These are phyloP conservation scores for Fusarium sp. DNA, from an alignment of 2,329 filamentous ascomycete genomes.

Conservation along the genomic window DNA sequence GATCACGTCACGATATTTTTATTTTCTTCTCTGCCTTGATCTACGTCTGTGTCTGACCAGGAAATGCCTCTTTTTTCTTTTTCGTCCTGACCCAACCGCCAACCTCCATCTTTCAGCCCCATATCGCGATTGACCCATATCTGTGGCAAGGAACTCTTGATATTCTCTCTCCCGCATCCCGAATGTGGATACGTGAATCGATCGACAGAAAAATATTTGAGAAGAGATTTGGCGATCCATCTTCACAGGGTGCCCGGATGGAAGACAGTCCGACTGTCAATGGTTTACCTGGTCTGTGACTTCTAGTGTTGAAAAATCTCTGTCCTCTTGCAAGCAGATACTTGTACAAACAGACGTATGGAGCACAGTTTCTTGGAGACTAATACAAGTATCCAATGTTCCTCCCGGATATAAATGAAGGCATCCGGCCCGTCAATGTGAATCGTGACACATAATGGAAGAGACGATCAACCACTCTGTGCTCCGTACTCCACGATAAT, in stretches of 20 bases:
- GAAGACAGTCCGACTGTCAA: conserved; percentile 1
- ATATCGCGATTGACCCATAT: conserved; percentile 7
- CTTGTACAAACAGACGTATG: conserved; percentile 15
- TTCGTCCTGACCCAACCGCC: background rate
- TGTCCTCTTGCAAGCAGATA: conserved; percentile 1
- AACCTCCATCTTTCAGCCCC: conserved; percentile 2
- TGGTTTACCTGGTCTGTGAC: background rate
- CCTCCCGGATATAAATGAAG: background rate
- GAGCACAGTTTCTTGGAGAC: background rate
- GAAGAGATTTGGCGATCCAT: background rate
- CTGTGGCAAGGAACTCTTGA: conserved; percentile 13
- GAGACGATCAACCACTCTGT: background rate
- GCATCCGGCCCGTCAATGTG: conserved; percentile 1
- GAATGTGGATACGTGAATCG: conserved; percentile 18
- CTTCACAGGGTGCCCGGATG: conserved; percentile 10
- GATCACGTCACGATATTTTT: conserved; percentile 15
- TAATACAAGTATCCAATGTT: conserved; percentile 5
- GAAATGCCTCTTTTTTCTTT: background rate
- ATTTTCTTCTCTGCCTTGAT: background rate
- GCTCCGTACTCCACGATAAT: background rate
- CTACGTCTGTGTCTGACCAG: background rate
- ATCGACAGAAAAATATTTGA: conserved; percentile 9
- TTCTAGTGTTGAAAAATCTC: background rate
- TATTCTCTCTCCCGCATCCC: conserved; percentile 10
- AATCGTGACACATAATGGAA: conserved; percentile 4